Base-by-base conservation (phyloP, 2,329 filamentous ascomycete species). In the Gnomoniopsis sp. region DNA sequence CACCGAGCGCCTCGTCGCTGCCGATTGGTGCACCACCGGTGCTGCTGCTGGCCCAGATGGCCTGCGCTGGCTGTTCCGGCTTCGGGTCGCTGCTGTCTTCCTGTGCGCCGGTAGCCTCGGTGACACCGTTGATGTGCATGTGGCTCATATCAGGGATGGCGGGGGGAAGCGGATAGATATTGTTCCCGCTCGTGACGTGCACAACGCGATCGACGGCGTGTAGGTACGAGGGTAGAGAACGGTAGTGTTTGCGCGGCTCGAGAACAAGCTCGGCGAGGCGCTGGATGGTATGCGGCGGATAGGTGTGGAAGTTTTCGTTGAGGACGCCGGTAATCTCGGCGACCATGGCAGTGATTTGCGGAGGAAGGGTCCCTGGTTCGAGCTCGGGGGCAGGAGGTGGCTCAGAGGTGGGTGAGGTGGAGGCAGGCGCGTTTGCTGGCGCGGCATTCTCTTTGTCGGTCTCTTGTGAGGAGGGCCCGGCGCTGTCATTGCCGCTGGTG, bases 281-380 rank as follows among this genome's bases (percentile, higher is more conserved):
- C 75, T 99, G 95, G 62, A 97, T 84, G 3, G 95, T 98, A 71
- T 98, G 91, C 0, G 95, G 95, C 1, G 95, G 93, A 66, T 89
- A 84, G 3, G 79, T 77, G 22, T 83, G 70, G 73, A 99, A 99
- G 64, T 82, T 83, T 2, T 78, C 79, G 52, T 74, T 78, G 43
- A 96, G 78, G 17, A 87, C 86, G 6, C 74, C 72, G 43, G 75
- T 80, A 64, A 91, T 87, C 58, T 83, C 83, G 60, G 74, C 70
- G 49, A 91, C 75, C 69, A 91, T 83, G 55, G 81, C 79, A 58
- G 80, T 74, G 52, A 93, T 78, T 62, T 87, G 86, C 8, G 79
- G 79, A 2, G 89, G 88, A 15, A 93, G 78, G 19, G 77, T 74
- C 44, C 77, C 77, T 11, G 77, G 65, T n/a, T 71, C 69, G 33